Conservation (phyloP, 139 green algal genomes). For the Chlorella sorokiniana region DNA sequence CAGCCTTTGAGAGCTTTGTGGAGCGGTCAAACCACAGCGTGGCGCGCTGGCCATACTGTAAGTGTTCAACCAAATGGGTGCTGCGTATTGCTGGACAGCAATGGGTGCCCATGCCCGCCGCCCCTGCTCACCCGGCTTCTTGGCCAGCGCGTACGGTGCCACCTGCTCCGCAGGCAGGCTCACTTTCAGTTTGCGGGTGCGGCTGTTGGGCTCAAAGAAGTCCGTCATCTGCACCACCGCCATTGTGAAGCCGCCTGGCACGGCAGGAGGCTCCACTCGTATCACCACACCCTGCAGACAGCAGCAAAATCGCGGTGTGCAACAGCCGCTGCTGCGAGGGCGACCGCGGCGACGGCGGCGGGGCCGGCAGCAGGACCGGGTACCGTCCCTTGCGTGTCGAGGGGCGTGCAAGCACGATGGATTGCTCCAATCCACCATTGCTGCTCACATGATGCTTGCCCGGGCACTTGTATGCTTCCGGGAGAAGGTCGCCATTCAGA, state of each 20-base stretch:
- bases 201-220: not conserved
- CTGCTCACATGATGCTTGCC: conserved; percentile 12
- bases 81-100: not conserved
- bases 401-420: no score
- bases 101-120: not conserved
- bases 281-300: conserved; percentile 5
- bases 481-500: not conserved
- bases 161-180: conserved; percentile 7
- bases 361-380: not conserved
- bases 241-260: not conserved
- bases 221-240: conserved; percentile 18
- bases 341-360: not conserved
- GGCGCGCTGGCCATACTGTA: no score
- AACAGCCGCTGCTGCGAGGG: not conserved
- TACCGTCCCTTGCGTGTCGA: not conserved
- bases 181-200: conserved; percentile 19
- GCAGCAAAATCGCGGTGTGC: not conserved
- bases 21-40: no score
- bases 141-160: conserved; percentile 10
- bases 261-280: not conserved
- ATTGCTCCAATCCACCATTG: no score
- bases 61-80: no score
- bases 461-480: not conserved
- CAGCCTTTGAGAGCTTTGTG: no score
- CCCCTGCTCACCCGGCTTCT: not conserved